Conservation (phyloP, 352 stramenopile genomes). For the Thalassiosira livingstoniorum region DNA sequence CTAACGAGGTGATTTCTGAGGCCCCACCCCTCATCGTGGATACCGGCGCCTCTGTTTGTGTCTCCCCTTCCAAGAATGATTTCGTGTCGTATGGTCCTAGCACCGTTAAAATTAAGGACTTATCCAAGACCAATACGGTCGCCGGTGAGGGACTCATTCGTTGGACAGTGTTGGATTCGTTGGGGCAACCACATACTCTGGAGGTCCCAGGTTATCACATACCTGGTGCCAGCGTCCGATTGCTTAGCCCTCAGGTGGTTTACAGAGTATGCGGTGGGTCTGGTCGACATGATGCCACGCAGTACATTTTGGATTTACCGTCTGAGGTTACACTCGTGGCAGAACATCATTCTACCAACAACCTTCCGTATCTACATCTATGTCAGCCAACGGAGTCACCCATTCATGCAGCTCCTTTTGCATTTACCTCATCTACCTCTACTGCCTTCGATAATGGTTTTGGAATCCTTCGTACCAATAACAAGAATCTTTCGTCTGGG, state of each 20-base stretch:
- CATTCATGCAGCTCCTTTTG: too few species aligned
- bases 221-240: neutral
- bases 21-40: constrained; percentile 3
- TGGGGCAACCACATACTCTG: neutral
- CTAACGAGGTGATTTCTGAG: too few species aligned
- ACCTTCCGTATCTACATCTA: neutral
- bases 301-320: too few species aligned
- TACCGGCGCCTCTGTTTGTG: neutral
- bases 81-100: neutral
- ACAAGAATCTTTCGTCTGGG: constrained; percentile 1
- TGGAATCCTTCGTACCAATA: neutral
- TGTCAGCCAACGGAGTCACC: too few species aligned
- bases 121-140: constrained; percentile 5
- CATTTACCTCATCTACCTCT: too few species aligned
- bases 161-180: neutral
- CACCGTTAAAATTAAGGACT: neutral
- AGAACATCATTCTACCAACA: neutral
- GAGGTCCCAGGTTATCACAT: neutral
- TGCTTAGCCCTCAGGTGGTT: constrained; percentile 1
- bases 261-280: neutral
- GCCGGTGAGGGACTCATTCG: neutral
- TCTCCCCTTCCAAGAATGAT: neutral
- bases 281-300: neutral
- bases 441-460: neutral
- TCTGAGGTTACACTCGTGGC: too few species aligned